phyloP scores from a whole-genome alignment of 2,329 filamentous ascomycete genomes.

The Didymella arachidicola region DNA sequence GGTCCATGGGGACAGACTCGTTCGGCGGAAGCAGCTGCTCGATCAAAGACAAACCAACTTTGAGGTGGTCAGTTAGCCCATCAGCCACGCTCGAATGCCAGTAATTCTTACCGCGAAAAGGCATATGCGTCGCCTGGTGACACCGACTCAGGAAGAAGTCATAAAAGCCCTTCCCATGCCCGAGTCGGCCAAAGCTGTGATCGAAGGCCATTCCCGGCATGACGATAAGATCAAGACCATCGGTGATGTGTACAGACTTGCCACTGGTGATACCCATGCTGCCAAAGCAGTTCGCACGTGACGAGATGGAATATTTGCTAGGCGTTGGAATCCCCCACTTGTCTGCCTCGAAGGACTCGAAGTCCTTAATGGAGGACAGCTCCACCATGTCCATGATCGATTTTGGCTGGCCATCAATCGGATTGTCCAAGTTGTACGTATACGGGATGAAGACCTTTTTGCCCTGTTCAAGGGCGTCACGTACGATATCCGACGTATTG shows the following conservation, averaged over 20 bases:
- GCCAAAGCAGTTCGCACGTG: slow-evolving; percentile 77
- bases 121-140: slow-evolving; percentile 60
- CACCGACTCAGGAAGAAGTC: slow-evolving; percentile 89
- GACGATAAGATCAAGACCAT: slow-evolving; percentile 80
- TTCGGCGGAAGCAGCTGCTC: slow-evolving; percentile 79
- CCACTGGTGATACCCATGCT: slow-evolving; percentile 59
- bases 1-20: slow-evolving; percentile 74
- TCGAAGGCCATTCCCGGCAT: slow-evolving; percentile 96
- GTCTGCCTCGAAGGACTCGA: slow-evolving; percentile 77
- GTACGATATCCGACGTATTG: slow-evolving; percentile 82
- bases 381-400: slow-evolving; percentile 97
- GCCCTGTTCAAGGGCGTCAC: slow-evolving; percentile 75
- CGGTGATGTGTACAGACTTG: slow-evolving; percentile 38
- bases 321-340: slow-evolving; percentile 96
- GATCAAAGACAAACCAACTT: slow-evolving; percentile 80
- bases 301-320: slow-evolving; percentile 67
- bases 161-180: slow-evolving; percentile 97
- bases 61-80: slow-evolving; percentile 48
- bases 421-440: slow-evolving; percentile 68
- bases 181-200: slow-evolving; percentile 74
- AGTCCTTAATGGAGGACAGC: slow-evolving; percentile 76
- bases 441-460: slow-evolving; percentile 95
- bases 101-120: slow-evolving; percentile 64
- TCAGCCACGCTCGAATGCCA: slow-evolving; percentile 38
- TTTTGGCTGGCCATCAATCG: slow-evolving; percentile 54